phyloP scores from a whole-genome alignment of 139 green algal genomes.

The Raphidocelis subcapitata region DNA sequence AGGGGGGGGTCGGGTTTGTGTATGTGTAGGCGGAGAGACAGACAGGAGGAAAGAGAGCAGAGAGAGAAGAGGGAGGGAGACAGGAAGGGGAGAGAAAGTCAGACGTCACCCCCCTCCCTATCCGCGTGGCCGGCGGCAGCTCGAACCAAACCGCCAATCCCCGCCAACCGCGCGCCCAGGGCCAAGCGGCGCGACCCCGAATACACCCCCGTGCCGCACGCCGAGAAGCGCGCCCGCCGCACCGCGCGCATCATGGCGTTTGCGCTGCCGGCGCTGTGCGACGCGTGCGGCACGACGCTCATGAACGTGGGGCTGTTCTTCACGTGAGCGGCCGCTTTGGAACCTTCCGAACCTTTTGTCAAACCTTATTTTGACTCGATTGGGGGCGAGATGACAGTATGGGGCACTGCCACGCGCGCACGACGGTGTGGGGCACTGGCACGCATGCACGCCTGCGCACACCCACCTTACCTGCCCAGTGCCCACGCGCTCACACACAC shows the following conservation, averaged over 20 bases:
- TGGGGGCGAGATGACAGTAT: too few species aligned
- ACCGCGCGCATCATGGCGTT: constrained; percentile 51
- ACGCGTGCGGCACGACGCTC: constrained; percentile 73
- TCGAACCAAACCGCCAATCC: neutral
- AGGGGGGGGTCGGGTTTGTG: too few species aligned
- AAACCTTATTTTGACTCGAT: too few species aligned
- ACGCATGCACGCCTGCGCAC: too few species aligned
- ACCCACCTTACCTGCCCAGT: too few species aligned
- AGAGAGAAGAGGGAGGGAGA: constrained; percentile 7
- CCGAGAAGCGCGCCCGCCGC: constrained; percentile 20
- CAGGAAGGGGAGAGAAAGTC: too few species aligned
- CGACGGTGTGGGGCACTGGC: too few species aligned
- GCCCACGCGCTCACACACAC: constrained; percentile 1
- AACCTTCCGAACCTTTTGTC: too few species aligned
- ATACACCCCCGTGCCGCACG: constrained; percentile 1
- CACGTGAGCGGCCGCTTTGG: constrained; percentile 49
- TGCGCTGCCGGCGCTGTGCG: constrained; percentile 72
- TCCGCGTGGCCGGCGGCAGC: too few species aligned
- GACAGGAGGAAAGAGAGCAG: constrained; percentile 1
- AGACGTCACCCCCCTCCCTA: too few species aligned
- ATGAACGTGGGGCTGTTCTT: constrained; percentile 88
- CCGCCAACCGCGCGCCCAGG: neutral
- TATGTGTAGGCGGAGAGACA: neutral
- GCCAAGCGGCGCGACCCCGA: constrained; percentile 21
- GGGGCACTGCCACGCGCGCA: too few species aligned